phyloP scores from a whole-genome alignment of 2,329 filamentous ascomycete genomes.

The Xylaria sp. region DNA sequence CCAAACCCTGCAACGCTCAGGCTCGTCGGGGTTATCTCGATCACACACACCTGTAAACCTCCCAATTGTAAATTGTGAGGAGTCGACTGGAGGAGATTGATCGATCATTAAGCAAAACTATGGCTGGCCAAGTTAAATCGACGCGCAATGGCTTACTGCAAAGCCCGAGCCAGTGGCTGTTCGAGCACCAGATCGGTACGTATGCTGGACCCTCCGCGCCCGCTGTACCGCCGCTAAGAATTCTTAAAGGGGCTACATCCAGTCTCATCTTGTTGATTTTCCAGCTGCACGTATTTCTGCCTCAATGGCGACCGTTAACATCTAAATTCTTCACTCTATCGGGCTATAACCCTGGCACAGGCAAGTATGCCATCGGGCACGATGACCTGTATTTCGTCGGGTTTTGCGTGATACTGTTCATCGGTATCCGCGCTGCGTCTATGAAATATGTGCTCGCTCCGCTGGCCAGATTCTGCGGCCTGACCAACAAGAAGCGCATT shows the following conservation, averaged over 20 bases:
- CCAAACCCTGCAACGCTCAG: constrained; percentile 14
- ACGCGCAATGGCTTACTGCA: constrained; percentile 24
- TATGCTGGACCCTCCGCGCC: neutral
- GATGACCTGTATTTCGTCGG: constrained; percentile 81
- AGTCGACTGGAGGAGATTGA: constrained; percentile 6
- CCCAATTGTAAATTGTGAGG: constrained; percentile 9
- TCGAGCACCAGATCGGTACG: constrained; percentile 38
- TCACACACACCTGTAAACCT: constrained; percentile 16
- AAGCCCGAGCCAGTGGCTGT: constrained; percentile 34
- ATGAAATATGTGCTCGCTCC: constrained; percentile 92
- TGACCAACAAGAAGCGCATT: constrained; percentile 77
- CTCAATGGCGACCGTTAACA: constrained; percentile 78
- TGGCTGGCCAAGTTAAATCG: constrained; percentile 28
- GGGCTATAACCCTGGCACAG: constrained; percentile 77
- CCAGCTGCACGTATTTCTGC: constrained; percentile 81
- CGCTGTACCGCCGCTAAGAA: constrained; percentile 18
- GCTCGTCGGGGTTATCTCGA: constrained; percentile 9
- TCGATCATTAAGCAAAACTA: neutral
- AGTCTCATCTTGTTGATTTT: constrained; percentile 83
- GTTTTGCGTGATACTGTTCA: constrained; percentile 84
- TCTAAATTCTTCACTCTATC: constrained; percentile 86
- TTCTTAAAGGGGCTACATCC: constrained; percentile 74
- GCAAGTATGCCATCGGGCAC: constrained; percentile 77
- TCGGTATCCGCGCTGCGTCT: constrained; percentile 79
- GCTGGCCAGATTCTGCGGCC: constrained; percentile 74